Evolutionary conservation across 768 basidiomycete genomes (phyloP).

Genomic region (Trametes cingulata): DNA sequence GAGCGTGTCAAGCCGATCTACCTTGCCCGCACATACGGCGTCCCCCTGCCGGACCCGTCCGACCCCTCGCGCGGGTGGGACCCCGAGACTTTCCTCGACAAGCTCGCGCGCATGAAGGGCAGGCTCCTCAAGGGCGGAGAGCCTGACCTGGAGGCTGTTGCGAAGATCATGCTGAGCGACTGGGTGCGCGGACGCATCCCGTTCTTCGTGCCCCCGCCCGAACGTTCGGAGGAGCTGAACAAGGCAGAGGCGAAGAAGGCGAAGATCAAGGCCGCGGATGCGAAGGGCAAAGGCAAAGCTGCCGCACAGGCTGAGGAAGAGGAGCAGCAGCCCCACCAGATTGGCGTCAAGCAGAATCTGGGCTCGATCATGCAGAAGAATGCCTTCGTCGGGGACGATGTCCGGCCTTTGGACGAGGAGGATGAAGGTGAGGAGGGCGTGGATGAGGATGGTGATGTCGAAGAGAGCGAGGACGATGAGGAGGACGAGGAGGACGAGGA

Average conservation of each 20-base stretch:
- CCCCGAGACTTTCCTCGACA: slow-evolving; percentile 78
- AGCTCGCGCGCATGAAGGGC: slow-evolving; percentile 88
- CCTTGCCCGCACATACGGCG: slow-evolving; percentile 80
- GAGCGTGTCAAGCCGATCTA: slow-evolving; percentile 91
- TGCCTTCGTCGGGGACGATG: slow-evolving; percentile 82
- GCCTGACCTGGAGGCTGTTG: slow-evolving; percentile 87
- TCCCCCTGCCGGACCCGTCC: slow-evolving; percentile 61
- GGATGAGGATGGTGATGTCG: slow-evolving; percentile 44
- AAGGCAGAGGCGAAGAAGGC: slow-evolving; percentile 52
- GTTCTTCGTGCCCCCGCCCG: slow-evolving; percentile 92
- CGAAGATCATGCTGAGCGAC: slow-evolving; percentile 93
- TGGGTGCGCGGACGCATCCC: slow-evolving; percentile 98
- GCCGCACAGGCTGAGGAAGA: slow-evolving; percentile 38
- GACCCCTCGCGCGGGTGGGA: slow-evolving; percentile 58
- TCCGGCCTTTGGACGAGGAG: slow-evolving; percentile 57
- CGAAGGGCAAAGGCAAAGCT: slow-evolving; percentile 56
- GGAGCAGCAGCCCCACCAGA: slow-evolving; percentile 40
- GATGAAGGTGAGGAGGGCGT: slow-evolving; percentile 35
- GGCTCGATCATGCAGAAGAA: slow-evolving; percentile 89
- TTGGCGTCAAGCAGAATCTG: slow-evolving; percentile 83
- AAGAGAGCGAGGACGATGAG: slow-evolving; percentile 36
- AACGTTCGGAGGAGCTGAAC: slow-evolving; percentile 71
- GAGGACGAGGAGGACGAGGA: slow-evolving; percentile 36
- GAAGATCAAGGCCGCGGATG: slow-evolving; percentile 41
- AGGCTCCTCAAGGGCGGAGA: slow-evolving; percentile 93